Evolutionary conservation across 2,329 filamentous ascomycete genomes (phyloP).

Genomic region (Colletotrichum cordylinicola): DNA sequence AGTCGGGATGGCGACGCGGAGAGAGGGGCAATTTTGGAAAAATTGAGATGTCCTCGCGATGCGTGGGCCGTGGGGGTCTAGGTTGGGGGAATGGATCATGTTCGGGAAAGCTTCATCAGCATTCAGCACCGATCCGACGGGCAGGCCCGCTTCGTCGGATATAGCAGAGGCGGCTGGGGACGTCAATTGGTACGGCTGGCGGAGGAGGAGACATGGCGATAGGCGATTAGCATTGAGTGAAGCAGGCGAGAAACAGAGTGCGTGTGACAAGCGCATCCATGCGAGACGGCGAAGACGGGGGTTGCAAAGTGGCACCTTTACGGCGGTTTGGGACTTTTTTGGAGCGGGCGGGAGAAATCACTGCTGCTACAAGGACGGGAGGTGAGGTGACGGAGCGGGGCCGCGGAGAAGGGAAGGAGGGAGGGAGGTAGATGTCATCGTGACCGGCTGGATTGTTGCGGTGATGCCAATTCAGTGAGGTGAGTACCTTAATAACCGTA

Average conservation of each 20-base stretch:
- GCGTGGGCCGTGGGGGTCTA: neutral
- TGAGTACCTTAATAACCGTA: too few species aligned
- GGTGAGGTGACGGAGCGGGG: neutral
- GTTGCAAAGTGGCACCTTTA: neutral
- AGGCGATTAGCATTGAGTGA: neutral
- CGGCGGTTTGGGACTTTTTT: neutral
- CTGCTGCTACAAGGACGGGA: neutral
- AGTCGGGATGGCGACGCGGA: neutral
- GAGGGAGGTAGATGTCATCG: neutral
- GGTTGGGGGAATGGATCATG: neutral
- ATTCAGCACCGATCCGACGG: neutral
- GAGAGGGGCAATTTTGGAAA: neutral
- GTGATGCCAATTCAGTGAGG: neutral
- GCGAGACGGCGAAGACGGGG: neutral
- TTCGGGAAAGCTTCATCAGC: neutral
- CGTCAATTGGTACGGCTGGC: slow-evolving; percentile 5
- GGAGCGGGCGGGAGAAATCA: neutral
- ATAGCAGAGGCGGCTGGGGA: neutral
- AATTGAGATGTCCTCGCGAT: neutral
- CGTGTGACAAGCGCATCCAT: neutral
- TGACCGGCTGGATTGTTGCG: neutral
- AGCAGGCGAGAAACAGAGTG: neutral
- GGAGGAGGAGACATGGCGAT: neutral
- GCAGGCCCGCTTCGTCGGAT: neutral
- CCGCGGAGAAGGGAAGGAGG: neutral